Evolutionary conservation across 2,329 filamentous ascomycete species (phyloP).

Genomic region (Stylonectria norvegica): DNA sequence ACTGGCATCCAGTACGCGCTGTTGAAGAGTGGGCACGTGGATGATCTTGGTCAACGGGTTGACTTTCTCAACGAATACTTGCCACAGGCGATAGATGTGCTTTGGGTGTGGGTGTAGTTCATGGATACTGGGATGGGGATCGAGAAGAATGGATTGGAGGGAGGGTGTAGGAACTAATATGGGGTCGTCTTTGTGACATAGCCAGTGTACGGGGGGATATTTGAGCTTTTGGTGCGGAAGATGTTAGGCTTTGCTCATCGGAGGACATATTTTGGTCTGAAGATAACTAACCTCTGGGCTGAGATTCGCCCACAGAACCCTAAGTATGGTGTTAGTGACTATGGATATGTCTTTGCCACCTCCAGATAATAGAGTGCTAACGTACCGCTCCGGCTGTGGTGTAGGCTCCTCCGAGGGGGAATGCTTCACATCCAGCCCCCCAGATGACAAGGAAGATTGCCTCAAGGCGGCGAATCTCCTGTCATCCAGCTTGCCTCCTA

Average conservation of each 20-base stretch:
- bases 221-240: conserved; percentile 16
- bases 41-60: conserved; percentile 32
- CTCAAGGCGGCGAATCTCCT: background rate
- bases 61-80: conserved; percentile 31
- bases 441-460: too few species aligned
- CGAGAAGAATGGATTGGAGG: conserved; percentile 7
- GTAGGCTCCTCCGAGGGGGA: background rate
- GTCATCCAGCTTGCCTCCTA: conserved; percentile 5
- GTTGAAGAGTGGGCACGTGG: conserved; percentile 31
- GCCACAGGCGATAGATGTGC: conserved; percentile 30
- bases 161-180: conserved; percentile 8
- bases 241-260: fast-evolving
- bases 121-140: background rate
- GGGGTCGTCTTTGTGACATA: conserved; percentile 22
- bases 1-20: conserved; percentile 28
- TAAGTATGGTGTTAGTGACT: too few species aligned
- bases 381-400: conserved; percentile 8
- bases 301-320: too few species aligned
- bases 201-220: conserved; percentile 17
- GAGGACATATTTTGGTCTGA: fast-evolving
- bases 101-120: conserved; percentile 30
- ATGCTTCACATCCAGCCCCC: too few species aligned
- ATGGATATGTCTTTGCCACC: too few species aligned
- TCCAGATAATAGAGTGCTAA: too few species aligned
- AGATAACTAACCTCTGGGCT: too few species aligned